phyloP scores from a whole-genome alignment of 768 basidiomycete species.

The Kwoniella dendrophila region DNA sequence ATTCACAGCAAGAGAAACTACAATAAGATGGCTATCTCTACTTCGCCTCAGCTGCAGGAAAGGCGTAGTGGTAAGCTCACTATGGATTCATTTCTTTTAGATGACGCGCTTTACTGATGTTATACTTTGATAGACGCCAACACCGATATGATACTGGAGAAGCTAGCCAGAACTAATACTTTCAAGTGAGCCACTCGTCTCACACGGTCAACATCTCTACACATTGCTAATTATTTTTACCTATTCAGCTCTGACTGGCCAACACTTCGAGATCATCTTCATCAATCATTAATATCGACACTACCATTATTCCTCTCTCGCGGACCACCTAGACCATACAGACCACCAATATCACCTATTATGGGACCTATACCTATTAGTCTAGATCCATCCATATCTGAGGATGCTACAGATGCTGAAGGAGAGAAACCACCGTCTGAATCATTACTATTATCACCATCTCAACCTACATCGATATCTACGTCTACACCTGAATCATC shows the following conservation, averaged over 20 bases:
- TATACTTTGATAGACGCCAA: not conserved
- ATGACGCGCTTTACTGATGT: no score
- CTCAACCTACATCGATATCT: constrained; percentile 15
- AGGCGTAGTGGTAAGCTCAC: constrained; percentile 1
- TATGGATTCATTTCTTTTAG: not conserved
- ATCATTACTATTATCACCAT: constrained; percentile 30
- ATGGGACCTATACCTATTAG: constrained; percentile 6
- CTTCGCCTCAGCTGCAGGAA: not conserved
- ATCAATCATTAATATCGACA: constrained; percentile 31
- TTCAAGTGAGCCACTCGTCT: constrained; percentile 32
- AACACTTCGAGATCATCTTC: constrained; percentile 35
- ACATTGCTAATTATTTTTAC: not conserved
- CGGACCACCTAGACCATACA: constrained; percentile 22
- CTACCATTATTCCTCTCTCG: constrained; percentile 30
- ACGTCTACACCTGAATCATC: constrained; percentile 14
- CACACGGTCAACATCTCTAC: not conserved
- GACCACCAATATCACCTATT: constrained; percentile 19
- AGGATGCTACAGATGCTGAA: constrained; percentile 5
- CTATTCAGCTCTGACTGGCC: constrained; percentile 45
- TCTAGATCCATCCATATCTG: constrained; percentile 4
- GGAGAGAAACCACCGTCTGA: constrained; percentile 28
- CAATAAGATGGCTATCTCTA: constrained; percentile 14
- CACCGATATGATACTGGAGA: constrained; percentile 30
- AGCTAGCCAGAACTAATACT: constrained; percentile 36
- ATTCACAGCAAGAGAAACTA: no score